Conservation (phyloP, 441 rosid species). For the Pelargonium fulgidum region DNA sequence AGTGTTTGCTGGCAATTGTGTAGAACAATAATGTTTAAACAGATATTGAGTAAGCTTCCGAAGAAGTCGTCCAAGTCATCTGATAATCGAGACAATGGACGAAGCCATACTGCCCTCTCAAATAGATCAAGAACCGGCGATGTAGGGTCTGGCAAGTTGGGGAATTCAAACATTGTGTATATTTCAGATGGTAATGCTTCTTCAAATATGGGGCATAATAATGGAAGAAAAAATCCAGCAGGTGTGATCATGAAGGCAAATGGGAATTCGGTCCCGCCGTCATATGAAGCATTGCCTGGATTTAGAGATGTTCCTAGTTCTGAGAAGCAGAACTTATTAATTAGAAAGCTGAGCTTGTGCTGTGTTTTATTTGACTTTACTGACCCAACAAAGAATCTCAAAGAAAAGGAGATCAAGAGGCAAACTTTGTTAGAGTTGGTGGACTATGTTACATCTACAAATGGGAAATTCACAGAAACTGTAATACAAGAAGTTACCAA, state of each 20-base stretch:
- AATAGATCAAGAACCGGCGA: constrained; percentile 41
- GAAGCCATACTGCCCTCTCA: constrained; percentile 35
- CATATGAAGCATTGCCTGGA: constrained; percentile 66
- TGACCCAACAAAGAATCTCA: constrained; percentile 56
- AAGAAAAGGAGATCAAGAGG: constrained; percentile 72
- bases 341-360: constrained; percentile 54
- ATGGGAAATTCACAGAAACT: constrained; percentile 52
- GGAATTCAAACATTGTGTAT: constrained; percentile 29
- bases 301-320: constrained; percentile 70
- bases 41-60: constrained; percentile 78
- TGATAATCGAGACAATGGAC: constrained; percentile 47
- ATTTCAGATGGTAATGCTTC: constrained; percentile 16
- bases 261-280: constrained; percentile 35
- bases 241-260: constrained; percentile 38
- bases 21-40: constrained; percentile 53
- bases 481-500: constrained; percentile 47
- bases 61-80: constrained; percentile 61
- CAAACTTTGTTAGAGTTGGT: constrained; percentile 74
- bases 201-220: constrained; percentile 25
- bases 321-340: constrained; percentile 58
- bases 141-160: constrained; percentile 26
- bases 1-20: constrained; percentile 20
- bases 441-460: constrained; percentile 61
- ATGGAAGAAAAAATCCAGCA: constrained; percentile 41
- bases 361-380: constrained; percentile 51